Evolutionary conservation across 805 yeast genomes (phyloP), one percentile per base, ranked within the genome.

Genomic region (Brettanomyces bruxellensis): DNA sequence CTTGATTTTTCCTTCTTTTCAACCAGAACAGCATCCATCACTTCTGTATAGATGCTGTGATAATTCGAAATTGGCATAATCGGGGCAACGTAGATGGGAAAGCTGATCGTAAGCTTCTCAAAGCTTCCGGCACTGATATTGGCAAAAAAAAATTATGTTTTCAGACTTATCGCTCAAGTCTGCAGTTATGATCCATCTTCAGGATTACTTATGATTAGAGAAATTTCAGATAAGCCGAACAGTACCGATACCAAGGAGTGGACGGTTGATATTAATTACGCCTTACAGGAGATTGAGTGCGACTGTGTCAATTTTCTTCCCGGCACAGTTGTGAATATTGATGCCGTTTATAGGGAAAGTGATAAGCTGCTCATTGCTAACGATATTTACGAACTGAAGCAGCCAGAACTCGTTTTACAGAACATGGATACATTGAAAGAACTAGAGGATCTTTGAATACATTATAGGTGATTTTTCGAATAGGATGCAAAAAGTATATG

Each of bases 271-370:
- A 36, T 51, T 23, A 40, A 48, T 25, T 41, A 46, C 8, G 39
- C 55, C 3, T 13, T 55, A 11, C 35, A 47, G 11, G 34, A 28
- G 8, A 11, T 53, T 13, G 24, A 46, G 2, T 39, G 35, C 28
- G 45, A 46, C 18, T 34, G 41, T 9, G 45, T 25, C 14, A 48
- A 22, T 12, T 52, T 49, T 38, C 34, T 28, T 8, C 44, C 47
- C 4, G 65, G 65, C 2, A 40, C 51, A 1, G 45, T 60, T 7
- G 52, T 60, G n/a, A 60, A 54, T 44, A 47, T 55, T 5, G 61
- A 61, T 14, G 52, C 53, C 0, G 34, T 51, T 9, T 54, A 47
- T 38, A 25, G 47, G 5, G 60, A 56, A 6, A 25, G 35, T 4
- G 42, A 42, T 0, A 40, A 41, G 4, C 44, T 47, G 11, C n/a